A percentile compares a stretch with the other conserved stretches of the same genome.
Conservation (phyloP, 768 basidiomycete genomes). For the Leccinum incarnatum region DNA sequence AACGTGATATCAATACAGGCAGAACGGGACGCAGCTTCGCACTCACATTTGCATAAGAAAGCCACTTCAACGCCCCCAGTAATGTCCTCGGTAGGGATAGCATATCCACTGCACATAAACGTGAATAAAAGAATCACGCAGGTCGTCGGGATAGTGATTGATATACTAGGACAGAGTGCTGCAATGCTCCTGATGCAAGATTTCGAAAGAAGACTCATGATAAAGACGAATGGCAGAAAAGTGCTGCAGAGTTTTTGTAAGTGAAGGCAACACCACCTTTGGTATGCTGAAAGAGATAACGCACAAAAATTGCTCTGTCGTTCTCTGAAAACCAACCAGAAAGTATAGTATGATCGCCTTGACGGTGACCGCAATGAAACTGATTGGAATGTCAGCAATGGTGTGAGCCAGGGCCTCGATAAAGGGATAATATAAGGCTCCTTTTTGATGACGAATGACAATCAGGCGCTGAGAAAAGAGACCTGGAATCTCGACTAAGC, state of each 20-base stretch:
- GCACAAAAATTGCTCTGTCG: conserved; percentile 21
- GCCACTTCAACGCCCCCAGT: conserved; percentile 15
- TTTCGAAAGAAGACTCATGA: conserved; percentile 63
- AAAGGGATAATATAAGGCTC: conserved; percentile 50
- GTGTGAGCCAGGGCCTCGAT: conserved; percentile 43
- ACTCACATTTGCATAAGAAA: conserved; percentile 20
- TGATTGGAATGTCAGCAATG: conserved; percentile 46
- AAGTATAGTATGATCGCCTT: conserved; percentile 18
- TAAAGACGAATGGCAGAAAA: conserved; percentile 51
- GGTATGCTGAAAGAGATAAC: neutral
- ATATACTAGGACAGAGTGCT: conserved; percentile 49
- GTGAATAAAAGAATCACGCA: conserved; percentile 36
- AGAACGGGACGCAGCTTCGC: conserved; percentile 35
- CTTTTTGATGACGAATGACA: conserved; percentile 40
- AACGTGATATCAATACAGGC: conserved; percentile 31
- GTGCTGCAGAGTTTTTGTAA: conserved; percentile 45
- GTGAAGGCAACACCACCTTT: conserved; percentile 16
- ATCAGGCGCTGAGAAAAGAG: conserved; percentile 45
- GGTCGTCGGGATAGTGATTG: conserved; percentile 42
- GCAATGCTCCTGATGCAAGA: conserved; percentile 69
- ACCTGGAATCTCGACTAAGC: conserved; percentile 52
- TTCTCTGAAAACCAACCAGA: conserved; percentile 19
- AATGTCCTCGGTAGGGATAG: conserved; percentile 24
- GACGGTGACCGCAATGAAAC: conserved; percentile 17
- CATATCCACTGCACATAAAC: conserved; percentile 43